Percentiles rank a stretch among this genome's conserved stretches.
Conservation (phyloP, 2,329 filamentous ascomycete genomes). For the Aspergillus pseudoviridinutans region DNA sequence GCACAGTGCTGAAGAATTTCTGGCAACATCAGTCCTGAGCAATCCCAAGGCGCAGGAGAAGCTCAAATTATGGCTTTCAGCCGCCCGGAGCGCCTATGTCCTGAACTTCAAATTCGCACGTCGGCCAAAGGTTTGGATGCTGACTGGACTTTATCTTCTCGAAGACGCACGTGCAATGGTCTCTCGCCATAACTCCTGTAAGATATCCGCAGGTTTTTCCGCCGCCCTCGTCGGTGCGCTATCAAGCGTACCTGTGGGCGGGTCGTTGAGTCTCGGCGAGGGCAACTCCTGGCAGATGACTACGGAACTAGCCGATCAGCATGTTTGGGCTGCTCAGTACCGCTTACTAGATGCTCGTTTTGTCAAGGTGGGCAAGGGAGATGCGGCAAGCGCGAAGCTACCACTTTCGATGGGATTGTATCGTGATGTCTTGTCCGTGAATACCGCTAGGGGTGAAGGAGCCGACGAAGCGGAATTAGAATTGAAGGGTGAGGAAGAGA, state of each 20-base stretch:
- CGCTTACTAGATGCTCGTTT: slow-evolving; percentile 20
- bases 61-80: slow-evolving; percentile 23
- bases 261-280: slow-evolving; percentile 17
- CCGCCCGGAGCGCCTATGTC: slow-evolving; percentile 19
- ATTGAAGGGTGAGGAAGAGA: slow-evolving; percentile 1
- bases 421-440: slow-evolving; percentile 20
- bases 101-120: slow-evolving; percentile 23
- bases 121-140: slow-evolving; percentile 23
- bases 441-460: slow-evolving; percentile 10
- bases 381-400: slow-evolving; percentile 8
- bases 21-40: slow-evolving; percentile 12
- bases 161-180: slow-evolving; percentile 18
- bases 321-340: slow-evolving; percentile 26
- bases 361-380: slow-evolving; percentile 9
- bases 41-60: slow-evolving; percentile 15
- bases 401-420: slow-evolving; percentile 18
- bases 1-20: slow-evolving; percentile 18
- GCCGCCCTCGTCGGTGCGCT: slow-evolving; percentile 16
- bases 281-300: slow-evolving; percentile 20
- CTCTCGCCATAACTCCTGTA: slow-evolving; percentile 9
- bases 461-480: slow-evolving; percentile 4
- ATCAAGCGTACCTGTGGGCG: slow-evolving; percentile 21
- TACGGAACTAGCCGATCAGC: slow-evolving; percentile 21
- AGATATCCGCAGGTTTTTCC: slow-evolving; percentile 17
- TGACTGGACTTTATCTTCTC: slow-evolving; percentile 20